phyloP scores from a whole-genome alignment of 371 early-diverging fungal genomes.

The Apophysomyces trapeziformis region DNA sequence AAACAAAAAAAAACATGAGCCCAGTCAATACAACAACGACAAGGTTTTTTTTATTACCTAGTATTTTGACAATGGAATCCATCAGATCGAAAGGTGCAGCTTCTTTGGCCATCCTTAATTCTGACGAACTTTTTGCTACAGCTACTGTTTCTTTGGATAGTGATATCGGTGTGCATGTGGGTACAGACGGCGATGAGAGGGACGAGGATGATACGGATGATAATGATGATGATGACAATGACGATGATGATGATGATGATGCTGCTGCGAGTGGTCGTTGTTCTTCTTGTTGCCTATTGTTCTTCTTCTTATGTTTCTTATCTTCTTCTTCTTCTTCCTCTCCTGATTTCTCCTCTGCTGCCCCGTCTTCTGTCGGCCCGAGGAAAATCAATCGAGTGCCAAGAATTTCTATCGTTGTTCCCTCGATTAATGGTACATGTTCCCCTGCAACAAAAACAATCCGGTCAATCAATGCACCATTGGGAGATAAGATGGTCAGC shows the following conservation, averaged over 20 bases:
- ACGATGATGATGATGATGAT: too few relatives aligned
- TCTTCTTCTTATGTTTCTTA: background rate
- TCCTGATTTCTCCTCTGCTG: slow-evolving; percentile 1
- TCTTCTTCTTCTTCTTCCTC: background rate
- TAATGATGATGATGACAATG: background rate
- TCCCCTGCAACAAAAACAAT: slow-evolving; percentile 28
- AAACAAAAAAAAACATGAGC: background rate
- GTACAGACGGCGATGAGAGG: too few relatives aligned
- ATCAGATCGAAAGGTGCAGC: slow-evolving; percentile 10
- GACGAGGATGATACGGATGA: background rate
- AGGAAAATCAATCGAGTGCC: slow-evolving; percentile 32
- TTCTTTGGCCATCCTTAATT: background rate
- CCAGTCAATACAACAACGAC: too few relatives aligned
- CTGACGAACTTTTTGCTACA: too few relatives aligned
- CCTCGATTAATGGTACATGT: slow-evolving; percentile 30
- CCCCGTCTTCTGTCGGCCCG: slow-evolving; percentile 11
- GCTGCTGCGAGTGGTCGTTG: too few relatives aligned
- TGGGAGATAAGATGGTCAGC: slow-evolving; percentile 52
- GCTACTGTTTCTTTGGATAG: too few relatives aligned
- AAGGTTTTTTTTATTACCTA: slow-evolving; percentile 17
- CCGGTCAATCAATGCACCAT: slow-evolving; percentile 43
- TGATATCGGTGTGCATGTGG: too few relatives aligned
- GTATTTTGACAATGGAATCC: slow-evolving; percentile 25
- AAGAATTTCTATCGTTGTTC: slow-evolving; percentile 31
- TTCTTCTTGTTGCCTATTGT: too few relatives aligned